Evolutionary conservation across 2,329 filamentous ascomycete genomes (phyloP).

Genomic region (Massarina eburnea): DNA sequence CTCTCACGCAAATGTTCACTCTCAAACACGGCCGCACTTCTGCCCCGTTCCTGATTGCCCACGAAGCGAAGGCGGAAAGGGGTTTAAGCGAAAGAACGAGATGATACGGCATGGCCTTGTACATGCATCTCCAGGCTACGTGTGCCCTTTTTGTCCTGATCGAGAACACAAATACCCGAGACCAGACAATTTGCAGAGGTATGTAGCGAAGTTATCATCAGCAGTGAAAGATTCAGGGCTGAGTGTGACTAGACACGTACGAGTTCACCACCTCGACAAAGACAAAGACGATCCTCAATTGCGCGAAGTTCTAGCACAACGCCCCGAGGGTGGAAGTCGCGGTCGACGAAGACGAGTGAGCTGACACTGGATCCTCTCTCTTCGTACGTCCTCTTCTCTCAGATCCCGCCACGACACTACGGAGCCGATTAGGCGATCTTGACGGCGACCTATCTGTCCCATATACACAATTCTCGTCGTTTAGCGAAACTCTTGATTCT

Average conservation of each 20-base stretch:
- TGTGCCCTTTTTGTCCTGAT: constrained; percentile 94
- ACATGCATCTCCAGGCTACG: constrained; percentile 90
- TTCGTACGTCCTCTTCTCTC: no score
- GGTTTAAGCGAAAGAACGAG: constrained; percentile 70
- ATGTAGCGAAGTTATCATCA: constrained; percentile 36
- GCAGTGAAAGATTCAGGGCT: no score
- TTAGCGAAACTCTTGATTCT: not conserved
- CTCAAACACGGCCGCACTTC: constrained; percentile 63
- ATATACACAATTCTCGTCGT: not conserved
- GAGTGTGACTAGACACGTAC: constrained; percentile 72
- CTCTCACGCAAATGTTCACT: constrained; percentile 73
- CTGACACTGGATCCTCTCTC: constrained; percentile 1
- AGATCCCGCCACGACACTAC: not conserved
- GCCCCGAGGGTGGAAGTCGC: constrained; percentile 79
- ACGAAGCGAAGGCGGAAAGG: constrained; percentile 63
- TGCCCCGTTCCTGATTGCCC: constrained; percentile 62
- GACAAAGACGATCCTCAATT: constrained; percentile 82
- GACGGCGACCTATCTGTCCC: not conserved
- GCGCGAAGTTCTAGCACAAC: constrained; percentile 80
- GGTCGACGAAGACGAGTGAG: constrained; percentile 70
- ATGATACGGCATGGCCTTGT: constrained; percentile 82
- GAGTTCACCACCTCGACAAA: constrained; percentile 87
- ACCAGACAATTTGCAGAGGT: constrained; percentile 95
- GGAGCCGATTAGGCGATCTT: not conserved
- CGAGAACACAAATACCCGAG: constrained; percentile 92